A percentile compares a stretch with the other conserved stretches of the same genome.
phyloP scores from a whole-genome alignment of 2,329 filamentous ascomycete genomes.

The Fusarium armeniacum region DNA sequence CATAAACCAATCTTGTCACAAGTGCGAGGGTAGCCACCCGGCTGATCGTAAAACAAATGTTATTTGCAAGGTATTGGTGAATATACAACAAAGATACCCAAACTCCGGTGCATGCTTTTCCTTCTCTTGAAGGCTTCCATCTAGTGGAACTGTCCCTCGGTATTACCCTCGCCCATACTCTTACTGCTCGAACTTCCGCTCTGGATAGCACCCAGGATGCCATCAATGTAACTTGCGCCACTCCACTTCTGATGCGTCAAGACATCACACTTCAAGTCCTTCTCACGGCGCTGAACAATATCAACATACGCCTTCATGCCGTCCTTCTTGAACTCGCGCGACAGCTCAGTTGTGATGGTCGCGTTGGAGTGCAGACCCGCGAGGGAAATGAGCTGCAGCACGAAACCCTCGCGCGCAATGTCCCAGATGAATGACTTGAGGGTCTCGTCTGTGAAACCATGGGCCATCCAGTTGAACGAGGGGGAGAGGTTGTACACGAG shows the following conservation, averaged over 20 bases:
- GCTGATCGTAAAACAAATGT: slow-evolving; percentile 22
- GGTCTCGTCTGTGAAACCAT: slow-evolving; percentile 87
- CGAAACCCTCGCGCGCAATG: slow-evolving; percentile 87
- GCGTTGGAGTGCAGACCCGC: slow-evolving; percentile 77
- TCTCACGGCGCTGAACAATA: slow-evolving; percentile 88
- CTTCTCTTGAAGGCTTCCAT: slow-evolving; percentile 17
- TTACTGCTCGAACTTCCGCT: slow-evolving; percentile 89
- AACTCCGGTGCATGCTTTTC: slow-evolving; percentile 51
- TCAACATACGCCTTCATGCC: slow-evolving; percentile 99
- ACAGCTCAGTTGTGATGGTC: slow-evolving; percentile 78
- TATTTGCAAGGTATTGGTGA: slow-evolving; percentile 37
- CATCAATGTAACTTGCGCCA: slow-evolving; percentile 81
- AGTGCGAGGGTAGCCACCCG: slow-evolving; percentile 18
- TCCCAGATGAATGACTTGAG: slow-evolving; percentile 97
- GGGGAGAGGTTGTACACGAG: slow-evolving; percentile 97
- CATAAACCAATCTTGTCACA: slow-evolving; percentile 22
- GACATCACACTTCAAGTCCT: slow-evolving; percentile 92
- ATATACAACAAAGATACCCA: slow-evolving; percentile 35
- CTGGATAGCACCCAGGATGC: slow-evolving; percentile 89
- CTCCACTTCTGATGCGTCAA: slow-evolving; percentile 93
- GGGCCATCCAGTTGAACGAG: slow-evolving; percentile 98
- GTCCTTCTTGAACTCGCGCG: slow-evolving; percentile 85
- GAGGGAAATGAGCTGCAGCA: slow-evolving; percentile 75
- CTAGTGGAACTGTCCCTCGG: slow-evolving; percentile 76
- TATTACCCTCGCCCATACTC: slow-evolving; percentile 97